These are phyloP conservation scores for Amanita pallidorosea DNA, from an alignment of 768 basidiomycete species.

Conservation along the genomic window DNA sequence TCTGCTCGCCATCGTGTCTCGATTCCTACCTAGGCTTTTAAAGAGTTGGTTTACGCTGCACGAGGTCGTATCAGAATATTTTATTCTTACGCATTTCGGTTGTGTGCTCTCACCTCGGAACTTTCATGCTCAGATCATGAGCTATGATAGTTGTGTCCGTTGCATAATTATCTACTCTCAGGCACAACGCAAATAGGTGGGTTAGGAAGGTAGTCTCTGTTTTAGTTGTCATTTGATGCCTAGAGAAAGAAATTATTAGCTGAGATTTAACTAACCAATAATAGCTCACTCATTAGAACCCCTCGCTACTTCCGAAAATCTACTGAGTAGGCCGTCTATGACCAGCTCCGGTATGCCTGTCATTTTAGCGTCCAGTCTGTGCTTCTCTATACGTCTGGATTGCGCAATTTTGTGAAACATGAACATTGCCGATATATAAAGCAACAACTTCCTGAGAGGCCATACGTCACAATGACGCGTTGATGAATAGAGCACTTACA, in stretches of 20 bases:
- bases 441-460: constrained; percentile 52
- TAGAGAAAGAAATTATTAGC: not conserved
- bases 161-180: constrained; percentile 69
- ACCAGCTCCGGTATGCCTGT: constrained; percentile 48
- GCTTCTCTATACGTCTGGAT: constrained; percentile 32
- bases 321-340: constrained; percentile 60
- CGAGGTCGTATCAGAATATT: constrained; percentile 4
- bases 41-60: constrained; percentile 53
- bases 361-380: constrained; percentile 46
- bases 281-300: constrained; percentile 49
- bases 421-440: constrained; percentile 80
- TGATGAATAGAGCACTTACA: constrained; percentile 33
- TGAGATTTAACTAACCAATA: not conserved
- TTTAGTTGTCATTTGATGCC: constrained; percentile 44
- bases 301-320: constrained; percentile 72
- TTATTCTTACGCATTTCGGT: not conserved
- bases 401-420: constrained; percentile 43
- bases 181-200: constrained; percentile 72
- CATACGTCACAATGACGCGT: not conserved
- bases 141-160: constrained; percentile 61
- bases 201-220: constrained; percentile 65
- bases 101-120: constrained; percentile 44
- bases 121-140: constrained; percentile 58
- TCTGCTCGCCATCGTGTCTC: not conserved
- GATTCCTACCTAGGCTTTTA: constrained; percentile 52